Evolutionary conservation across 257 asterid species (phyloP).

Genomic region (Solanum clarkiae): DNA sequence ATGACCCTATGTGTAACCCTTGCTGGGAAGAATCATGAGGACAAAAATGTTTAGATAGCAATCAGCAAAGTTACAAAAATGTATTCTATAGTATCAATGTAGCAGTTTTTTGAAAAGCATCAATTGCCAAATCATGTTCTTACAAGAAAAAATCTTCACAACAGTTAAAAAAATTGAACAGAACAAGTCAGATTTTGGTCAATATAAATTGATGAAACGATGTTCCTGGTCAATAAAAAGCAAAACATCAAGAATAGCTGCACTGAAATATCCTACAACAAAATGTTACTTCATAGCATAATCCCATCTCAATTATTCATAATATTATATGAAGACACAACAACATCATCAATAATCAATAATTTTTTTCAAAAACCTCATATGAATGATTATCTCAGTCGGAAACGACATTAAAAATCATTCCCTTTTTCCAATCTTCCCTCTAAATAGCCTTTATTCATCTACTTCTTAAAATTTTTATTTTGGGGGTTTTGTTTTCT

Average conservation of each 20-base stretch:
- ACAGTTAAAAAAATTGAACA: neutral
- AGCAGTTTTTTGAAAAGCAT: neutral
- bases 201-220: neutral
- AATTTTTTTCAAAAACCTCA: neutral
- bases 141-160: neutral
- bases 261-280: neutral
- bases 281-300: neutral
- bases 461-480: neutral
- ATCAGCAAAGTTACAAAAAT: neutral
- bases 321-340: neutral
- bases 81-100: neutral
- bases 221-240: neutral
- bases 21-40: neutral
- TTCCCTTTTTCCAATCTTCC: neutral
- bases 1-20: neutral
- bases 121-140: neutral
- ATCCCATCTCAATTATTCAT: neutral
- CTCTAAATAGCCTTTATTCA: neutral
- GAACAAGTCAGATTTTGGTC: neutral
- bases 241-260: neutral
- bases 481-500: neutral
- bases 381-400: neutral
- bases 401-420: neutral
- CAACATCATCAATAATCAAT: neutral
- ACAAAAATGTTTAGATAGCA: neutral